Evolutionary conservation across 352 stramenopile genomes (phyloP).

Genomic region (Phytophthora pinifolia): DNA sequence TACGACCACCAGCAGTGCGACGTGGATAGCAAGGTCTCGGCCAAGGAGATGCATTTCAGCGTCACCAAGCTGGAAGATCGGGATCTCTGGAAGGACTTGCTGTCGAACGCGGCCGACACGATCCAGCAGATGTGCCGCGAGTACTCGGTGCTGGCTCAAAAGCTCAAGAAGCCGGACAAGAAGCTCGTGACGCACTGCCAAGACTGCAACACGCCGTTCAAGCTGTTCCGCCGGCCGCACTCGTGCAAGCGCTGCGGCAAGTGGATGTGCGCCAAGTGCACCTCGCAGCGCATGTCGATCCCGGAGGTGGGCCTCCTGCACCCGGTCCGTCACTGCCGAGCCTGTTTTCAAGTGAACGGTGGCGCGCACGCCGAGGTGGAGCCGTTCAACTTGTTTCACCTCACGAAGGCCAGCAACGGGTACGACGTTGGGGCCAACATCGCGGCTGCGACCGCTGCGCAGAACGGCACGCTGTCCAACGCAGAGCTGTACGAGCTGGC

Average conservation of each 20-base stretch:
- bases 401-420: constrained; percentile 7
- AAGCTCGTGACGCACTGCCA: constrained; percentile 82
- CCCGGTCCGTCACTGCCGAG: constrained; percentile 76
- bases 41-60: constrained; percentile 82
- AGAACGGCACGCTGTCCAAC: constrained; percentile 49
- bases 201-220: constrained; percentile 76
- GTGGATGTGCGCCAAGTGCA: constrained; percentile 86
- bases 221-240: constrained; percentile 81
- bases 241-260: constrained; percentile 85
- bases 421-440: constrained; percentile 18
- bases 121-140: constrained; percentile 72
- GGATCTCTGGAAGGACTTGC: constrained; percentile 78
- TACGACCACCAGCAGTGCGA: constrained; percentile 75
- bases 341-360: constrained; percentile 73
- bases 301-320: constrained; percentile 76
- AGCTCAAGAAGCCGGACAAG: constrained; percentile 85
- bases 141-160: constrained; percentile 59
- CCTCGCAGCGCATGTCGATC: constrained; percentile 77
- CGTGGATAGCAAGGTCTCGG: constrained; percentile 43
- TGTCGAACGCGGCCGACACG: constrained; percentile 52
- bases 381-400: constrained; percentile 66
- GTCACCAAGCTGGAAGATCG: constrained; percentile 85
- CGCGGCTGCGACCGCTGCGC: constrained; percentile 11
- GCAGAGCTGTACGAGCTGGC: constrained; percentile 82
- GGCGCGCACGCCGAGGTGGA: constrained; percentile 65